A percentile compares a stretch with the other conserved stretches of the same genome.
Evolutionary conservation across 306 rosid genomes (phyloP).

Genomic region (Carpinus viminea): DNA sequence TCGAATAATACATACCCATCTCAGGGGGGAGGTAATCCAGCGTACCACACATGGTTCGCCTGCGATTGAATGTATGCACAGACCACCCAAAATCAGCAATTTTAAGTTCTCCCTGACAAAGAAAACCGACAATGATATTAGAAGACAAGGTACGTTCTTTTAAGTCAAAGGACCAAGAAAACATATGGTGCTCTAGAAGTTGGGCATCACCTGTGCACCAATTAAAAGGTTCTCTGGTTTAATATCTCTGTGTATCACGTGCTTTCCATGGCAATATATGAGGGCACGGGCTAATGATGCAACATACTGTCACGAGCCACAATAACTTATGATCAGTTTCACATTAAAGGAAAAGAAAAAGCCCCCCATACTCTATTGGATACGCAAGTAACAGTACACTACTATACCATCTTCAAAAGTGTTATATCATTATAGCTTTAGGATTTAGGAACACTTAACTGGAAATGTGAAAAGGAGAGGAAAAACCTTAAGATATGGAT

Average conservation of each 20-base stretch:
- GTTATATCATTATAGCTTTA: background rate
- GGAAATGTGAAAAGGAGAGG: background rate
- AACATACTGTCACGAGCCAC: conserved; percentile 68
- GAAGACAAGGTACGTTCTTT: conserved; percentile 18
- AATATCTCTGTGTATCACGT: conserved; percentile 95
- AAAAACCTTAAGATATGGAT: background rate
- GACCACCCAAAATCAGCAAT: conserved; percentile 99
- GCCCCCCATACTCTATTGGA: background rate
- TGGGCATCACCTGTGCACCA: conserved; percentile 76
- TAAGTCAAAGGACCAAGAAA: conserved; percentile 16
- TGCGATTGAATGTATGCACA: conserved; percentile 96
- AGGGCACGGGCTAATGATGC: conserved; percentile 96
- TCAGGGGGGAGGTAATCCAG: conserved; percentile 98
- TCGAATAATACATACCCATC: conserved; percentile 68
- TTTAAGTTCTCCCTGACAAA: conserved; percentile 86
- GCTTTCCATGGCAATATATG: conserved; percentile 99
- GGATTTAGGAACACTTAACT: background rate
- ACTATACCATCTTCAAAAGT: background rate
- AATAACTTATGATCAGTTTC: conserved; percentile 5
- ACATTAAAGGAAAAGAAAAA: background rate
- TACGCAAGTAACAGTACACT: background rate
- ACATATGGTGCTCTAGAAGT: conserved; percentile 22
- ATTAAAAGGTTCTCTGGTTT: conserved; percentile 96
- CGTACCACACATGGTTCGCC: conserved; percentile 99
- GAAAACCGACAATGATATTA: conserved; percentile 19